phyloP scores from a whole-genome alignment of 73 alveolate species.

The Paramecium pentaurelia region DNA sequence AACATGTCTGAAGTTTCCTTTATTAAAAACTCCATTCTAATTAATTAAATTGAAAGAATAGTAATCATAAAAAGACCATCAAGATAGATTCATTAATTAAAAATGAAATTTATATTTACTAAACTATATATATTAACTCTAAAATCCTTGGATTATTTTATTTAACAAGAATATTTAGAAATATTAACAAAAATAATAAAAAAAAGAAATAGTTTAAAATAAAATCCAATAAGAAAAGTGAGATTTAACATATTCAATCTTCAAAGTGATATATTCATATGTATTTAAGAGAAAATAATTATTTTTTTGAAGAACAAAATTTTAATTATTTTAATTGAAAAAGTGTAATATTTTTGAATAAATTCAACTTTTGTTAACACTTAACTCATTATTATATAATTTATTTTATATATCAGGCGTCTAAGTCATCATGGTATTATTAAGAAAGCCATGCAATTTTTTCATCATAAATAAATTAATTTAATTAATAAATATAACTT shows the following conservation, averaged over 20 bases:
- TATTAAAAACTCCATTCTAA: background rate
- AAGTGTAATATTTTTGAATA: background rate
- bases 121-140: background rate
- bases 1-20: background rate
- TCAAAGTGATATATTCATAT: background rate
- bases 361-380: background rate
- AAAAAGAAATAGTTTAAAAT: too few relatives aligned
- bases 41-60: background rate
- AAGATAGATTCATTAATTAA: background rate
- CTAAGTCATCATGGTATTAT: background rate
- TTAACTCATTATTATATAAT: background rate
- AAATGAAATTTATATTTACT: background rate
- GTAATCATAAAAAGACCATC: background rate
- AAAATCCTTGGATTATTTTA: background rate
- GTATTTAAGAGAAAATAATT: too few relatives aligned
- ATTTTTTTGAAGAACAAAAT: background rate
- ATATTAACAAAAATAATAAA: too few relatives aligned
- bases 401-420: background rate
- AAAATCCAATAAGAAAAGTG: background rate
- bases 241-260: background rate
- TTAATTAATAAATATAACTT: background rate
- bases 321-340: background rate
- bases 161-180: background rate
- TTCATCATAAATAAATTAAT: background rate
- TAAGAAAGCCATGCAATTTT: constrained; percentile 28